Evolutionary conservation across 75 land plant genomes (phyloP), one percentile per base, ranked within the genome.

Genomic region (Selaginella tamariscina): DNA sequence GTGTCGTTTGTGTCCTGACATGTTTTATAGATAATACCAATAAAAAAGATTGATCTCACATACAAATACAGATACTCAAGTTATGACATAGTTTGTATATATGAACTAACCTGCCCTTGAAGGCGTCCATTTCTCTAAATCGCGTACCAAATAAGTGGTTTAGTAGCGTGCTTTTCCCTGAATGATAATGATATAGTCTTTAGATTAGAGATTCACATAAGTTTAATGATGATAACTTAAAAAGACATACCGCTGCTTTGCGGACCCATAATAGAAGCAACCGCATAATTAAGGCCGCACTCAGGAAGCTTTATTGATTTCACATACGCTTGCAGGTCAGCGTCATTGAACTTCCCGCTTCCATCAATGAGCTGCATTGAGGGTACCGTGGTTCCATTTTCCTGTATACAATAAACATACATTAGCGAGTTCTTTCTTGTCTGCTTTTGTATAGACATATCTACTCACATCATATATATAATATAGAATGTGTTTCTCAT

Each of bases 121-220:
- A 59, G 23, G 62, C 62, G 23, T 59, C 62, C 62, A 59, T 59
- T 59, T 59, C 62, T 59, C 26, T 8, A 59, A 59, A 59, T 9
- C 62, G 8, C 26, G 62, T 59, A 59, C 26, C n/a, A 59, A 59
- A 59, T 21, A 59, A 59, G 21, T 59, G 62, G 26, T 59, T 59
- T 8, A 59, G 21, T 5, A 59, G 26, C 26, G 62, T 59, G 62
- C 62, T 59, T n/a, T 59, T 59, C 23, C 62, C 62, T 59, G 62
- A 2, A 49, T 11, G 54, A n/a, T 49, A 49, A 11, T 49, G 18
- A 20, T 49, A 11, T 49, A 49, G 54, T 20, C 11, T 20, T 49
- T 49, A 49, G 54, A 11, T 49, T 11, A 59, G 27, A 59, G 62
- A 59, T 5, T 8, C 8, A 21, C 9, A 27, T 8, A 59, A 8